Percentiles rank a stretch among this genome's conserved stretches.
phyloP scores from a whole-genome alignment of 306 rosid genomes.

The Comarum palustre region DNA sequence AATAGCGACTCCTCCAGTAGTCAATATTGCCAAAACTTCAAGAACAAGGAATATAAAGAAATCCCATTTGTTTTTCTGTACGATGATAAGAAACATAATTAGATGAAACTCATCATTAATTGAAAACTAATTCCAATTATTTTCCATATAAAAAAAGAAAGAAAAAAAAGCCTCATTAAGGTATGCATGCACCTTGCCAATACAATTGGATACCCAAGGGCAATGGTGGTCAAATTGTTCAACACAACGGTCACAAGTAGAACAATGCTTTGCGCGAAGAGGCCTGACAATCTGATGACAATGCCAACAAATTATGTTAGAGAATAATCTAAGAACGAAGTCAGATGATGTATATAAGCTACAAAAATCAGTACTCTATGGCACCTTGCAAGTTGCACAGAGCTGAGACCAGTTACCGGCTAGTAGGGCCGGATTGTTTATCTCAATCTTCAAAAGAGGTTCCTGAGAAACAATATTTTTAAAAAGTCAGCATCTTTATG shows the following conservation, averaged over 20 bases:
- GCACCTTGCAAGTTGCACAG: slow-evolving; percentile 88
- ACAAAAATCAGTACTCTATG: slow-evolving; percentile 23
- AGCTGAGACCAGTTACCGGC: slow-evolving; percentile 93
- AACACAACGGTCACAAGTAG: slow-evolving; percentile 89
- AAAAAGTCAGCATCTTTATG: slow-evolving; percentile 22
- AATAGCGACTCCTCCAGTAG: slow-evolving; percentile 78
- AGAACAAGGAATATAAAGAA: slow-evolving; percentile 78
- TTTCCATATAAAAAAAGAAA: neutral
- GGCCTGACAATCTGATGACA: slow-evolving; percentile 88
- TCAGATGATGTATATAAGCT: slow-evolving; percentile 5
- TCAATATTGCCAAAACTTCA: slow-evolving; percentile 86
- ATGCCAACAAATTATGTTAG: slow-evolving; percentile 11
- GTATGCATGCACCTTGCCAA: slow-evolving; percentile 73
- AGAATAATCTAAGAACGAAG: neutral
- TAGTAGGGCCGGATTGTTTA: slow-evolving; percentile 80
- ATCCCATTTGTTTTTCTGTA: slow-evolving; percentile 95
- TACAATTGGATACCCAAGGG: slow-evolving; percentile 99
- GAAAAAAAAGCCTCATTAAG: slow-evolving; percentile 9
- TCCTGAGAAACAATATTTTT: slow-evolving; percentile 44
- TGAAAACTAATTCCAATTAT: neutral
- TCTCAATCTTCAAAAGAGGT: slow-evolving; percentile 88
- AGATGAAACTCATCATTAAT: slow-evolving; percentile 16
- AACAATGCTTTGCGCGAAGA: slow-evolving; percentile 97
- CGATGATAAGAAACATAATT: slow-evolving; percentile 21
- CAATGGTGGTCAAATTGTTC: slow-evolving; percentile 99